Evolutionary conservation across 1,139 yeast genomes (phyloP).

Genomic region (Sugiyamaella castrensis): DNA sequence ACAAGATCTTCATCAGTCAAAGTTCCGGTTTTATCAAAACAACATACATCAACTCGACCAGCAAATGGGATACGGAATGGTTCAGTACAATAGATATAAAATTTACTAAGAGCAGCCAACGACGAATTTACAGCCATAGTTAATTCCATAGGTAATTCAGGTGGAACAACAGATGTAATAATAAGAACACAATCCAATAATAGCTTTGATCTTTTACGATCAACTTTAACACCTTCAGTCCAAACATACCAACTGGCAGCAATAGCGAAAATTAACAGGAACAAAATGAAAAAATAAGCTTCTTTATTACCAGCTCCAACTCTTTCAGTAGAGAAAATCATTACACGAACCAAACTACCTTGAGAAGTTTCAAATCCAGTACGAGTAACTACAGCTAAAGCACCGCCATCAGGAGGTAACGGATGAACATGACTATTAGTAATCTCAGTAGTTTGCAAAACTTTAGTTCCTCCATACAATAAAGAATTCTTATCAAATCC

Average conservation of each 20-base stretch:
- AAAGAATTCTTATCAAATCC: conserved; percentile 87
- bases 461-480: conserved; percentile 95
- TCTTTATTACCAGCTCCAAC: conserved; percentile 95
- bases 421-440: conserved; percentile 46
- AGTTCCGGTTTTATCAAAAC: conserved; percentile 98
- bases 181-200: conserved; percentile 93
- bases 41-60: conserved; percentile 96
- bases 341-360: conserved; percentile 95
- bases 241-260: conserved; percentile 98
- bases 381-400: conserved; percentile 82
- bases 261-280: conserved; percentile 84
- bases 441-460: conserved; percentile 83
- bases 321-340: conserved; percentile 96
- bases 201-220: conserved; percentile 89
- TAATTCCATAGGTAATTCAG: conserved; percentile 98
- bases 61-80: conserved; percentile 98
- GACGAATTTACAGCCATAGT: conserved; percentile 97
- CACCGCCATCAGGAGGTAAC: conserved; percentile 80
- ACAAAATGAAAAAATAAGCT: conserved; percentile 86
- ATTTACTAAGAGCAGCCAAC: conserved; percentile 80
- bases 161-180: conserved; percentile 97
- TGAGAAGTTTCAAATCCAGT: conserved; percentile 98
- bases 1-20: conserved; percentile 95
- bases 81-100: conserved; percentile 92
- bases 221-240: conserved; percentile 96